Conservation (phyloP, 176 grass and related monocot species). For the Bonia amplexicaulis region DNA sequence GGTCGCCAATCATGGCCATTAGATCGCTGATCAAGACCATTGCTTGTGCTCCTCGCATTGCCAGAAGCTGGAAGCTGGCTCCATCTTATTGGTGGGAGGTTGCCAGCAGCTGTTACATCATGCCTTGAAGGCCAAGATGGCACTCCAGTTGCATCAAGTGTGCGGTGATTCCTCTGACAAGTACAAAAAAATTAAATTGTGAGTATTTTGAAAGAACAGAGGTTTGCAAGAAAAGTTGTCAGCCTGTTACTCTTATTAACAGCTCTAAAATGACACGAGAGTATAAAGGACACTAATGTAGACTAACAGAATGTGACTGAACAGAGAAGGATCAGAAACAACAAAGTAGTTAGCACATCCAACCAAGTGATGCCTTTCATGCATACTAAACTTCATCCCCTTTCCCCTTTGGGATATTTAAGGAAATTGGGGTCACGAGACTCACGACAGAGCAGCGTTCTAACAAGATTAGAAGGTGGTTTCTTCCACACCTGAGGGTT, state of each 20-base stretch:
- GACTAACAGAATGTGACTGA: constrained; percentile 14
- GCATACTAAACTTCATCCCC: neutral
- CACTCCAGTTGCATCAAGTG: neutral
- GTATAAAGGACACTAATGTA: constrained; percentile 5
- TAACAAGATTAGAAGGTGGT: constrained; percentile 15
- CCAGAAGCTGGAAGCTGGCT: constrained; percentile 27
- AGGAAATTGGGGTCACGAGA: neutral
- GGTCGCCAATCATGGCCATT: neutral
- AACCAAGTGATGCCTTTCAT: constrained; percentile 24
- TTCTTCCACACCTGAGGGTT: too few relatives aligned
- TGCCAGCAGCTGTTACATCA: constrained; percentile 6
- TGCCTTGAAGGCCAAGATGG: constrained; percentile 17
- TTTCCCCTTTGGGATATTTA: neutral
- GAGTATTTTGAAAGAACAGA: neutral
- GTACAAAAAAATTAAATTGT: constrained; percentile 30
- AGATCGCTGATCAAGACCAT: neutral
- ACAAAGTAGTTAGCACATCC: neutral
- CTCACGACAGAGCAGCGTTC: neutral
- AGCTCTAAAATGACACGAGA: neutral
- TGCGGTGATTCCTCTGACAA: constrained; percentile 21
- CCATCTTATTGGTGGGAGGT: constrained; percentile 20
- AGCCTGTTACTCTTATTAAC: neutral
- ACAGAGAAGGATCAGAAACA: constrained; percentile 6
- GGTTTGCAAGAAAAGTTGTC: constrained; percentile 1
- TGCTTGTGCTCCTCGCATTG: constrained; percentile 3